Conservation (phyloP, 164 flowering plant genomes). For the Macadamia tetraphylla region DNA sequence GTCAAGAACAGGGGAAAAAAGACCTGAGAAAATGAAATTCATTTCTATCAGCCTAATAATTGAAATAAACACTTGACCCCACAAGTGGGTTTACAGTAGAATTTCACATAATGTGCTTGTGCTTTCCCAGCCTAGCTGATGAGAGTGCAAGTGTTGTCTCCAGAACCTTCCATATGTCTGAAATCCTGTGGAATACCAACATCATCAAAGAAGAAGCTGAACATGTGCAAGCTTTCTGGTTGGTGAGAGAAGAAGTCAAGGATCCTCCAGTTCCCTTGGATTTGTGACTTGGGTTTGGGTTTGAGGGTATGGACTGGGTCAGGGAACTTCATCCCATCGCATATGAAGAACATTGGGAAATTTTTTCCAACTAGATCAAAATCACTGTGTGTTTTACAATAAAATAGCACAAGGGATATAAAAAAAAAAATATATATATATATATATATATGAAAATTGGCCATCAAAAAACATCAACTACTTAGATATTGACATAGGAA, state of each 20-base stretch:
- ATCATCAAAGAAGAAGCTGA: constrained; percentile 71
- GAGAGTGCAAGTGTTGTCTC: constrained; percentile 71
- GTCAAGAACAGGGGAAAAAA: too few species aligned
- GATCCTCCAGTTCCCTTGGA: constrained; percentile 64
- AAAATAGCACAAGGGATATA: not conserved
- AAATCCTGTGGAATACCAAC: constrained; percentile 74
- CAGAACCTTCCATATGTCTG: constrained; percentile 87
- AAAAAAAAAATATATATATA: not conserved
- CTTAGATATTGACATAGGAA: too few species aligned
- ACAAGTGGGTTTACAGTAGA: constrained; percentile 87
- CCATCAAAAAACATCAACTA: too few species aligned
- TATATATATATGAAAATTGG: not conserved
- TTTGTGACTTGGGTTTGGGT: constrained; percentile 69
- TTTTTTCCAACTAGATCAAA: constrained; percentile 73
- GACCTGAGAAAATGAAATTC: too few species aligned
- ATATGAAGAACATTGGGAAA: constrained; percentile 61
- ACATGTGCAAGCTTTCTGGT: constrained; percentile 73
- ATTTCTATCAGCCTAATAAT: not conserved
- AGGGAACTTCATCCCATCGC: constrained; percentile 70
- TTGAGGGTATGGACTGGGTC: constrained; percentile 66
- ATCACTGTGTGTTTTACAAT: constrained; percentile 28
- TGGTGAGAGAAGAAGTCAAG: constrained; percentile 68
- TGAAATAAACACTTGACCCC: constrained; percentile 55
- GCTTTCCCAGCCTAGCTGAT: constrained; percentile 72
- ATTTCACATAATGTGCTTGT: constrained; percentile 50